Evolutionary conservation across 1,139 yeast species (phyloP).

Genomic region (Candida buenavistaensis): DNA sequence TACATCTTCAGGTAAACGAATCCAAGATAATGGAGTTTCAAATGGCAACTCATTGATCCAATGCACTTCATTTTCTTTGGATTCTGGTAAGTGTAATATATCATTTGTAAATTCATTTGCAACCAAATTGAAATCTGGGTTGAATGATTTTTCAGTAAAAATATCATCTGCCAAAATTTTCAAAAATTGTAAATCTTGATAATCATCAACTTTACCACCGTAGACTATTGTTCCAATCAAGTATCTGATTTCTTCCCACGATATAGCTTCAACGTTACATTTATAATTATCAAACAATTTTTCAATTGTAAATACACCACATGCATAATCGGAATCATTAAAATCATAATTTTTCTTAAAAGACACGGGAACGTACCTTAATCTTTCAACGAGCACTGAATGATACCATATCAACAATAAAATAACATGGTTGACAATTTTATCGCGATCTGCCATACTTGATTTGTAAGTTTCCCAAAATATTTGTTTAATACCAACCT

Average conservation of each 20-base stretch:
- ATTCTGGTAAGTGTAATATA: slow-evolving; percentile 48
- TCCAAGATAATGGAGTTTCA: slow-evolving; percentile 62
- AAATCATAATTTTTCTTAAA: slow-evolving; percentile 65
- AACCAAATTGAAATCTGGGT: slow-evolving; percentile 31
- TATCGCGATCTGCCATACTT: slow-evolving; percentile 18
- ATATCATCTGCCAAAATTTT: slow-evolving; percentile 22
- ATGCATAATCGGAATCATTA: slow-evolving; percentile 70
- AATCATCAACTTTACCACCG: slow-evolving; percentile 69
- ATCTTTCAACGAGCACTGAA: slow-evolving; percentile 57
- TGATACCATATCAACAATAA: slow-evolving; percentile 73
- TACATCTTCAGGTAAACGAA: slow-evolving; percentile 52
- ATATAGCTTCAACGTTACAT: slow-evolving; percentile 38
- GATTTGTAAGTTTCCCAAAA: slow-evolving; percentile 43
- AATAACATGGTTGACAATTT: slow-evolving; percentile 46
- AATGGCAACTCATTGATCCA: slow-evolving; percentile 64
- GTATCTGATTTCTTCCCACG: slow-evolving; percentile 54
- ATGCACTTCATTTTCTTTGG: slow-evolving; percentile 34
- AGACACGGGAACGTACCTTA: slow-evolving; percentile 62
- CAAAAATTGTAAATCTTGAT: slow-evolving; percentile 41
- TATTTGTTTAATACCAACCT: slow-evolving; percentile 57
- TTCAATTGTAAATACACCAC: slow-evolving; percentile 48
- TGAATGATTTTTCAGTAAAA: slow-evolving; percentile 30
- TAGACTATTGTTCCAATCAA: slow-evolving; percentile 60
- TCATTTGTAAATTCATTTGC: slow-evolving; percentile 23
- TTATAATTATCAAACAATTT: slow-evolving; percentile 31